Evolutionary conservation across 495 filamentous ascomycete species (phyloP).

Genomic region (Penicillium crystallinum): DNA sequence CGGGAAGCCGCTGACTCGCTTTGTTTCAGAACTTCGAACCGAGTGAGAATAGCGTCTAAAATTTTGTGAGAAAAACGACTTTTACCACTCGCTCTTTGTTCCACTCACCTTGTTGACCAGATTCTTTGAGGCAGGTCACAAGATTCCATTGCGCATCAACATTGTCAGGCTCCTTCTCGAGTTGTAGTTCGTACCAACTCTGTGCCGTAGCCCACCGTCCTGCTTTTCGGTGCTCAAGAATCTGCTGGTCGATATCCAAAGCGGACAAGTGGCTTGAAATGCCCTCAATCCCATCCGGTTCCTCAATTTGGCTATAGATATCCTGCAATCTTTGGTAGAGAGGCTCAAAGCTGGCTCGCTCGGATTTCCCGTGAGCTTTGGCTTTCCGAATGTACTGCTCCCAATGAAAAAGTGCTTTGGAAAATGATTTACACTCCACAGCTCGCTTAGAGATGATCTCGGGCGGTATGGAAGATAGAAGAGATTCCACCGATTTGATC

Average conservation of each 20-base stretch:
- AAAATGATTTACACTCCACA: conserved; percentile 86
- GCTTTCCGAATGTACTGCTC: conserved; percentile 79
- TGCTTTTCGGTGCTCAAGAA: conserved; percentile 84
- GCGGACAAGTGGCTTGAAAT: conserved; percentile 80
- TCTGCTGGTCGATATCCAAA: conserved; percentile 83
- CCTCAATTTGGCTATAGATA: conserved; percentile 95
- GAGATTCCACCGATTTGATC: conserved; percentile 54
- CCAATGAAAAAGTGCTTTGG: conserved; percentile 87
- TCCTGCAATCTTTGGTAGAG: conserved; percentile 76
- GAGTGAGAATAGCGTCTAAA: conserved; percentile 74
- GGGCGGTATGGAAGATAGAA: conserved; percentile 70
- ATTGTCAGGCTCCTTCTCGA: conserved; percentile 73
- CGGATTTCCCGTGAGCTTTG: conserved; percentile 31
- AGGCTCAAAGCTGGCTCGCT: conserved; percentile 44
- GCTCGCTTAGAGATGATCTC: conserved; percentile 81
- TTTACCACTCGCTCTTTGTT: not conserved
- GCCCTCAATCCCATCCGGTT: conserved; percentile 93
- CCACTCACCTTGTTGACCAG: conserved; percentile 72
- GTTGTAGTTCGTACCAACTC: conserved; percentile 90
- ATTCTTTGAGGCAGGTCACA: conserved; percentile 83
- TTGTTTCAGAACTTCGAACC: conserved; percentile 70
- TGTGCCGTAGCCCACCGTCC: conserved; percentile 98
- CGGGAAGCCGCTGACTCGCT: conserved; percentile 46
- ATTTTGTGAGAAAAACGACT: conserved; percentile 4
- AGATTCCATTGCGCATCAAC: conserved; percentile 74